Percentiles rank a stretch among this genome's conserved stretches.
These are phyloP conservation scores for Populus ilicifolia DNA, from an alignment of 345 rosid species.

Conservation along the genomic window DNA sequence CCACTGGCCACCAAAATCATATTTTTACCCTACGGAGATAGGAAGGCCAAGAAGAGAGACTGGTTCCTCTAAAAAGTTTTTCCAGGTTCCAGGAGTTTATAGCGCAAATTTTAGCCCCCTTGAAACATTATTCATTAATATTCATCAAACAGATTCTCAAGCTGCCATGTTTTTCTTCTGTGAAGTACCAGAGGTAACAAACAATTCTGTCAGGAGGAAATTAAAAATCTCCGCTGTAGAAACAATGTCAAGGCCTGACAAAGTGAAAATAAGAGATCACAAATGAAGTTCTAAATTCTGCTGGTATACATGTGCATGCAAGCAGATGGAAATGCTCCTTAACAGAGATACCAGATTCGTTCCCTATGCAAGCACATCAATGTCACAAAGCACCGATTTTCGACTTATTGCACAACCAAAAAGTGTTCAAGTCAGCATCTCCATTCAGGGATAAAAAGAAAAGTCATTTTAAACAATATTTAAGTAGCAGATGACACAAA, in stretches of 20 bases:
- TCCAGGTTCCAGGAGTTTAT: background rate
- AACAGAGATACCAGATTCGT: background rate
- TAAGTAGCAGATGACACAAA: slow-evolving; percentile 2
- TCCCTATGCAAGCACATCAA: background rate
- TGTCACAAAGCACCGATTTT: background rate
- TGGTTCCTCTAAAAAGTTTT: background rate
- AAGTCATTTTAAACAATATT: background rate
- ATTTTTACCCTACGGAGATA: background rate
- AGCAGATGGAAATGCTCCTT: background rate
- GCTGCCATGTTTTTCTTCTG: background rate
- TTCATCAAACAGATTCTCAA: background rate
- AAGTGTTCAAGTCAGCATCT: background rate
- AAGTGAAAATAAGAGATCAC: background rate
- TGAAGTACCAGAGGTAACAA: too few relatives aligned
- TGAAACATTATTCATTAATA: too few relatives aligned
- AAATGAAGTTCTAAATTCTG: background rate
- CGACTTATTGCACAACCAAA: slow-evolving; percentile 13
- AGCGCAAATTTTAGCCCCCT: background rate
- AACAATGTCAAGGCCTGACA: background rate
- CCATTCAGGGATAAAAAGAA: slow-evolving; percentile 8
- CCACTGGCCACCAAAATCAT: background rate
- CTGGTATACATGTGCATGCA: background rate
- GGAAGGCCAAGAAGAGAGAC: background rate
- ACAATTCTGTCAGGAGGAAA: background rate
- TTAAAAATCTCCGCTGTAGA: background rate